Evolutionary conservation across 1,139 yeast genomes (phyloP), one percentile per base, ranked within the genome.

Genomic region (Blastobotrys ciferrii): DNA sequence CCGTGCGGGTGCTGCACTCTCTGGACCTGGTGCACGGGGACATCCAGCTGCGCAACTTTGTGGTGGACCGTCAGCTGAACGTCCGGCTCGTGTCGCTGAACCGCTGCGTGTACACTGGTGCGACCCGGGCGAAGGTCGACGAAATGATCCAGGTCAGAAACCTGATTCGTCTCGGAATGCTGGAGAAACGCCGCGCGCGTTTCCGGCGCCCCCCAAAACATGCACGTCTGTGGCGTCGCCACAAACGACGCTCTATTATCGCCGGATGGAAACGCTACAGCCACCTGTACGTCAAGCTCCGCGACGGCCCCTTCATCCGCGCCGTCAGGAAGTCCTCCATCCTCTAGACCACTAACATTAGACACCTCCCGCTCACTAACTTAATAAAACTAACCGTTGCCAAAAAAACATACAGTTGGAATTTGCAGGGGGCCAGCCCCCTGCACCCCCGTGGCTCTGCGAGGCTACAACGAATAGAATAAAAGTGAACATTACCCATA

Each of bases 141-240:
- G 52, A 49, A 23, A 23, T 46, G 14, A 18, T 33, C n/a, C 23
- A 39, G 14, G 49, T 43, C 4, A 46, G 51, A 13, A 17, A 39
- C 17, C 42, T 45, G 32, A 28, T 45, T 2, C 41, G 25, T 2
- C 30, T 15, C n/a, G 47, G 47, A n/a, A 3, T 32, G 11, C 32
- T 9, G 30, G 9, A 32, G 28, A 31, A 12, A 18, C 23, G 12
- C 15, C 19, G 12, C 4, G 11, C 11, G 14, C 2, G 39, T 2
- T 7, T 19, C 32, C 17, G 3, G 12, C 28, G 18, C 13, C n/a
- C n/a, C n/a, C n/a, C n/a, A n/a, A n/a, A n/a, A n/a, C n/a, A n/a
- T n/a, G n/a, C n/a, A n/a, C n/a, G n/a, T n/a, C n/a, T n/a, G n/a
- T n/a, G 47, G 47, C 42, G 43, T 3, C 14, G 38, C 32, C 19